Evolutionary conservation across 2,329 filamentous ascomycete genomes (phyloP).

Genomic region (Sphaerulina populicola): DNA sequence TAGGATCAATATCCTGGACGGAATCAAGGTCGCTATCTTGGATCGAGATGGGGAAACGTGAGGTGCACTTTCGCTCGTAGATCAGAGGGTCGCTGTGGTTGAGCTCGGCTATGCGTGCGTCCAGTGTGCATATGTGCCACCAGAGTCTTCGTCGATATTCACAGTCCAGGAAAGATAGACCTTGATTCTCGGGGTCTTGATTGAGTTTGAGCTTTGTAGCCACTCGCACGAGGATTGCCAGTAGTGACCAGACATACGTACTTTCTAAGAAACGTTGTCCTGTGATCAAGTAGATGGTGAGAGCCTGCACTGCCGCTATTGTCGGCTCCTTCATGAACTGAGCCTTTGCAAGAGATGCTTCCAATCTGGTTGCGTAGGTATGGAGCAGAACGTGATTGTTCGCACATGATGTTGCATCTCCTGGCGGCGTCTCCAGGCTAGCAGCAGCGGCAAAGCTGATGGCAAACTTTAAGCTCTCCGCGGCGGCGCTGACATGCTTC

Average conservation of each 20-base stretch:
- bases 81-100: conserved; percentile 18
- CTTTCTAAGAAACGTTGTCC: conserved; percentile 13
- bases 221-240: conserved; percentile 17
- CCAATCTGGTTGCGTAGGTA: conserved; percentile 13
- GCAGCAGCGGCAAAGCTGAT: conserved; percentile 20
- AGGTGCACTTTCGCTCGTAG: conserved; percentile 19
- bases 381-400: conserved; percentile 4
- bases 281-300: conserved; percentile 16
- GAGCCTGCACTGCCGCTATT: conserved; percentile 15
- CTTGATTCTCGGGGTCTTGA: conserved; percentile 17
- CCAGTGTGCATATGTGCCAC: conserved; percentile 22
- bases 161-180: conserved; percentile 12
- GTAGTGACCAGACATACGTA: conserved; percentile 17
- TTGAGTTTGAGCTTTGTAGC: conserved; percentile 20
- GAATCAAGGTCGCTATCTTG: conserved; percentile 12
- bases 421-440: conserved; percentile 9
- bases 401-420: conserved; percentile 4
- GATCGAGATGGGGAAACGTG: conserved; percentile 13
- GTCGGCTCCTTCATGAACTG: conserved; percentile 16
- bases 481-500: conserved; percentile 4
- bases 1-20: conserved; percentile 10
- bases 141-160: conserved; percentile 20
- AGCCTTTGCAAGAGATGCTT: conserved; percentile 12
- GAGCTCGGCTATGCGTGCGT: conserved; percentile 17
- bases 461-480: conserved; percentile 15